Percentiles rank a stretch among this genome's conserved stretches.
These are phyloP conservation scores for Pseudonitzschia multistriata DNA, from an alignment of 108 stramenopile species.

Conservation along the genomic window DNA sequence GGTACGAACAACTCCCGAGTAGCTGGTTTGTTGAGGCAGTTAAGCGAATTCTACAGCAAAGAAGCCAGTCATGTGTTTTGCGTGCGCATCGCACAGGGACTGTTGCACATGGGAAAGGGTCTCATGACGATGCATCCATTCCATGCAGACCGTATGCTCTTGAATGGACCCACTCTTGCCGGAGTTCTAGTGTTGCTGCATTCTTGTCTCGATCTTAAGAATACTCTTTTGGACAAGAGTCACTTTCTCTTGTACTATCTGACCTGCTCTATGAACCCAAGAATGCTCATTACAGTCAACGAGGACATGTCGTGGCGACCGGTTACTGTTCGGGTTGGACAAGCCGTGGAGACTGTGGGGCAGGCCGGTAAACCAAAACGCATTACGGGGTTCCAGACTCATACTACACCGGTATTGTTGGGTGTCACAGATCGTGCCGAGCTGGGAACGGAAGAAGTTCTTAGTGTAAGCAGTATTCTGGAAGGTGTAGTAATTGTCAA, in stretches of 20 bases:
- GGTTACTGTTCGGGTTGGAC: conserved; percentile 97
- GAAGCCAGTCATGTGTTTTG: conserved; percentile 96
- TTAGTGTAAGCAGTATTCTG: conserved; percentile 81
- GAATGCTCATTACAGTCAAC: conserved; percentile 98
- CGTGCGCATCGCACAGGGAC: conserved; percentile 97
- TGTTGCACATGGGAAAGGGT: conserved; percentile 99
- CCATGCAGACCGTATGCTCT: conserved; percentile 96
- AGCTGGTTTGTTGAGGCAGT: conserved; percentile 94
- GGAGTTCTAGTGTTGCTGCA: conserved; percentile 91
- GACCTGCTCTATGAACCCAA: conserved; percentile 94
- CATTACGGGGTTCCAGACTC: conserved; percentile 99
- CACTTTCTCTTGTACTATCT: conserved; percentile 96
- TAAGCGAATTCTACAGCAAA: conserved; percentile 96
- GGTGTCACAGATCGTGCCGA: conserved; percentile 94
- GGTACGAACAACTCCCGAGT: conserved; percentile 99
- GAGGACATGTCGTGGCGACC: conserved; percentile 82
- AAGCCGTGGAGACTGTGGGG: conserved; percentile 99
- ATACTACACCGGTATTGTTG: conserved; percentile 97
- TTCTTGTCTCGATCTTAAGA: conserved; percentile 90
- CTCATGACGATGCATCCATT: conserved; percentile 93
- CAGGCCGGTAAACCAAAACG: conserved; percentile 99
- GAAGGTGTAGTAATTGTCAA: conserved; percentile 96
- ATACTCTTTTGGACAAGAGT: conserved; percentile 93
- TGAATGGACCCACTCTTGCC: conserved; percentile 86
- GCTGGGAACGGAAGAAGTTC: conserved; percentile 93